Evolutionary conservation across 106 monocot genomes (phyloP).

Genomic region (Acanthochlamys bracteata): DNA sequence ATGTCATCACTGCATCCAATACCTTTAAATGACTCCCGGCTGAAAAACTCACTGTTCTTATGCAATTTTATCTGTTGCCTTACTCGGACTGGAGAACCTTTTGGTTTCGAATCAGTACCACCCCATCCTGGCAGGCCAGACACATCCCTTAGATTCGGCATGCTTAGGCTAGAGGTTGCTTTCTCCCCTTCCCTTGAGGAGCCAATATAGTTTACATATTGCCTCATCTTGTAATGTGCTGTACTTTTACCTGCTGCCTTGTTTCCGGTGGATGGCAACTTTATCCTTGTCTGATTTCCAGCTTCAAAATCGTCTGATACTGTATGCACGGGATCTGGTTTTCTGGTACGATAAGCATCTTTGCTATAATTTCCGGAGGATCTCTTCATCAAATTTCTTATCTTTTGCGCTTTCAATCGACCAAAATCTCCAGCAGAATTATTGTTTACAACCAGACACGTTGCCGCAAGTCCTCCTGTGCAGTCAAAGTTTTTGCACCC

Average conservation of each 20-base stretch:
- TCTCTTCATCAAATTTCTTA: conserved; percentile 36
- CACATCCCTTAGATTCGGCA: neutral
- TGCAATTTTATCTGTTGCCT: conserved; percentile 17
- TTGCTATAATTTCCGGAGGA: conserved; percentile 4
- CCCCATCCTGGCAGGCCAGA: conserved; percentile 31
- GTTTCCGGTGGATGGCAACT: neutral
- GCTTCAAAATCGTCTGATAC: neutral
- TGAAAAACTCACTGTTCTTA: conserved; percentile 57
- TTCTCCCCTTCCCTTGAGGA: neutral
- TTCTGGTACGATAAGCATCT: neutral
- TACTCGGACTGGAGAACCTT: conserved; percentile 1
- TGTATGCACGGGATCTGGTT: neutral
- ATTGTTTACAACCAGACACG: neutral
- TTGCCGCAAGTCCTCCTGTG: conserved; percentile 8
- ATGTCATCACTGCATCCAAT: conserved; percentile 68
- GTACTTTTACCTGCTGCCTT: neutral
- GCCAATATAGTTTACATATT: neutral
- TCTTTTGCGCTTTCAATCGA: conserved; percentile 47
- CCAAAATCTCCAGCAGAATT: conserved; percentile 33
- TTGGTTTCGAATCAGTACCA: neutral
- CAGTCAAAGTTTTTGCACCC: conserved; percentile 9
- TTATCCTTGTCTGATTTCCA: neutral
- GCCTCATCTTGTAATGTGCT: neutral
- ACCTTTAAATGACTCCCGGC: conserved; percentile 61
- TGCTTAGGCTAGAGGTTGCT: neutral